These are phyloP conservation scores for Pilatotrama ljubarskyi DNA, from an alignment of 768 basidiomycete species.

Conservation along the genomic window DNA sequence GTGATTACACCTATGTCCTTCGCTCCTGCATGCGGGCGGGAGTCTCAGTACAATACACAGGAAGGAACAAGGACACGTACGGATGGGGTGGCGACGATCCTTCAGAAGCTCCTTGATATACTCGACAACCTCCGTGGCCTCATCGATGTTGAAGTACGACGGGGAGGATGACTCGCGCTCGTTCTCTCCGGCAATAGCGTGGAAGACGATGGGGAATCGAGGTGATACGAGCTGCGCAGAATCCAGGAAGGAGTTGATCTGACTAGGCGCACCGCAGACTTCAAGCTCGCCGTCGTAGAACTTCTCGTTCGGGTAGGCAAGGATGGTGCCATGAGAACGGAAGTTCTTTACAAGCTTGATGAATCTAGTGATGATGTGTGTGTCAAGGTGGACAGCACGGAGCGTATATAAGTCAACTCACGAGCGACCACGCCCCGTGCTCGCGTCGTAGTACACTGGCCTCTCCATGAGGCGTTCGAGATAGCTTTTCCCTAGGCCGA, in stretches of 20 bases:
- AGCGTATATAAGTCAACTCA: conserved; percentile 20
- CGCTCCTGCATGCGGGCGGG: conserved; percentile 30
- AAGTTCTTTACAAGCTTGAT: conserved; percentile 52
- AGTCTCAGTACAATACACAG: no score
- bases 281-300: conserved; percentile 40
- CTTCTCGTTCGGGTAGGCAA: conserved; percentile 54
- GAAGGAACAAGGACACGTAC: no score
- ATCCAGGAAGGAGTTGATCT: conserved; percentile 29
- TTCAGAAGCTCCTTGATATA: conserved; percentile 33
- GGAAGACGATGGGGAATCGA: conserved; percentile 37
- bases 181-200: conserved; percentile 36
- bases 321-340: conserved; percentile 54
- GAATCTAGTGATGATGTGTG: background rate
- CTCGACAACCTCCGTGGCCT: conserved; percentile 36
- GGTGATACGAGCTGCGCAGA: conserved; percentile 31
- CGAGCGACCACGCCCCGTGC: conserved; percentile 32
- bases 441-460: conserved; percentile 30
- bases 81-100: conserved; percentile 30
- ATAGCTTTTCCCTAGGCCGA: conserved; percentile 62
- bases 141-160: conserved; percentile 43
- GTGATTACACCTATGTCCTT: conserved; percentile 41
- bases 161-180: conserved; percentile 36
- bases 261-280: conserved; percentile 26
- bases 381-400: background rate
- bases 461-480: conserved; percentile 50